Evolutionary conservation across 2,329 filamentous ascomycete genomes (phyloP).

Genomic region (Cryphonectria naterciae): DNA sequence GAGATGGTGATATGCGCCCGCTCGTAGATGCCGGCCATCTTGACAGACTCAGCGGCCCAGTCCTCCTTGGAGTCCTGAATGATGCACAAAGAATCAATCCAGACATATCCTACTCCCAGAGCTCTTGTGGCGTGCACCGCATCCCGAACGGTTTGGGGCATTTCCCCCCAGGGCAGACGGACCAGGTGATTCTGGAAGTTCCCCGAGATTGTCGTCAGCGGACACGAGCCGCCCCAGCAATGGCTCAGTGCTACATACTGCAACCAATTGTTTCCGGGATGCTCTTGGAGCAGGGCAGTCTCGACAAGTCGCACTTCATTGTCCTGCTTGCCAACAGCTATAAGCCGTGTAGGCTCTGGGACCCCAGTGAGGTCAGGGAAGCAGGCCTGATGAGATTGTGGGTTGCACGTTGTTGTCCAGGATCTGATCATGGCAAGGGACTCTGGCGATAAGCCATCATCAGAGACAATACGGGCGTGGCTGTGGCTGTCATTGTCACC

Average conservation of each 20-base stretch:
- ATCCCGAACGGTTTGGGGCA: slow-evolving; percentile 1
- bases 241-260: slow-evolving; percentile 19
- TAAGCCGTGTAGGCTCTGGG: neutral
- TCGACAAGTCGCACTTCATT: neutral
- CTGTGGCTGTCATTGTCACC: neutral
- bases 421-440: neutral
- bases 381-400: neutral
- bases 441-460: neutral
- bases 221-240: slow-evolving; percentile 16
- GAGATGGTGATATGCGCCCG: slow-evolving; percentile 18
- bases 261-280: neutral
- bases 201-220: slow-evolving; percentile 13
- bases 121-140: neutral
- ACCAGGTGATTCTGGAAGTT: slow-evolving; percentile 15
- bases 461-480: neutral
- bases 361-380: neutral
- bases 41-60: slow-evolving; percentile 27
- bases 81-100: slow-evolving; percentile 21
- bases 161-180: neutral
- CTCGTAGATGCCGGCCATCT: slow-evolving; percentile 27
- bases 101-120: slow-evolving; percentile 16
- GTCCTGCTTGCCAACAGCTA: neutral
- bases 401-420: neutral
- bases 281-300: neutral
- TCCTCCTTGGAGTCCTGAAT: slow-evolving; percentile 25